phyloP scores from a whole-genome alignment of 768 basidiomycete species.

The Amyloporia xantha region DNA sequence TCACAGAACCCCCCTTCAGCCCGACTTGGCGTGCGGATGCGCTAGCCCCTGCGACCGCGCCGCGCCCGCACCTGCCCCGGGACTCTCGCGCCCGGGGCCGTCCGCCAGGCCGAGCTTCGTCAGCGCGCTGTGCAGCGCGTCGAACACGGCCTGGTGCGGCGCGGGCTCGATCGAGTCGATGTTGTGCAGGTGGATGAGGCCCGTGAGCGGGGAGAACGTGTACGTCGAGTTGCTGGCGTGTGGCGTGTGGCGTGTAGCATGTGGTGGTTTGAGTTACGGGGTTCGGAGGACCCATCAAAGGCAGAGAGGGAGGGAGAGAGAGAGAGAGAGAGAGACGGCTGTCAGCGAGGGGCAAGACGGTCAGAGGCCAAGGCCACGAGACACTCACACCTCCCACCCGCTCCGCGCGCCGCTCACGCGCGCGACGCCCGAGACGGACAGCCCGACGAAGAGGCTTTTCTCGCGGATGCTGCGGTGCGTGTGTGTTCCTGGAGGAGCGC shows the following conservation, averaged over 20 bases:
- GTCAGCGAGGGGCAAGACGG: no score
- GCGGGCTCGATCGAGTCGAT: slow-evolving; percentile 76
- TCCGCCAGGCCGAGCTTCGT: slow-evolving; percentile 11
- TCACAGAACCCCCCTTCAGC: background rate
- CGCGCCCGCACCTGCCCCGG: background rate
- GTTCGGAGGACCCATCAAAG: background rate
- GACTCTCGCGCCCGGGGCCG: background rate
- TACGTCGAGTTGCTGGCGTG: slow-evolving; percentile 60
- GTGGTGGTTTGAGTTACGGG: no score
- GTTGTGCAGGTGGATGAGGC: slow-evolving; percentile 55
- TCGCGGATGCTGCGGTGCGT: slow-evolving; percentile 36
- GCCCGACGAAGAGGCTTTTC: slow-evolving; percentile 49
- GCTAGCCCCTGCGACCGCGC: background rate
- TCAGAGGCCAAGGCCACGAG: no score
- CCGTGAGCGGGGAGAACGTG: slow-evolving; percentile 59
- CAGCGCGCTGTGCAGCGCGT: slow-evolving; percentile 36
- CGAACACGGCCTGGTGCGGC: slow-evolving; percentile 65
- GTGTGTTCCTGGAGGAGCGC: background rate
- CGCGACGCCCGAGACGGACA: slow-evolving; percentile 49
- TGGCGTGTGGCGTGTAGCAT: background rate
- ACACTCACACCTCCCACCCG: slow-evolving; percentile 74
- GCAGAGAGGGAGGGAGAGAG: background rate
- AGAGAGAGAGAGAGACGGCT: background rate
- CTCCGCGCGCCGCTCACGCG: slow-evolving; percentile 55
- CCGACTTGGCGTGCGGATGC: background rate